phyloP scores from a whole-genome alignment of 2,329 filamentous ascomycete genomes.

The Cryphonectria carpinicola region DNA sequence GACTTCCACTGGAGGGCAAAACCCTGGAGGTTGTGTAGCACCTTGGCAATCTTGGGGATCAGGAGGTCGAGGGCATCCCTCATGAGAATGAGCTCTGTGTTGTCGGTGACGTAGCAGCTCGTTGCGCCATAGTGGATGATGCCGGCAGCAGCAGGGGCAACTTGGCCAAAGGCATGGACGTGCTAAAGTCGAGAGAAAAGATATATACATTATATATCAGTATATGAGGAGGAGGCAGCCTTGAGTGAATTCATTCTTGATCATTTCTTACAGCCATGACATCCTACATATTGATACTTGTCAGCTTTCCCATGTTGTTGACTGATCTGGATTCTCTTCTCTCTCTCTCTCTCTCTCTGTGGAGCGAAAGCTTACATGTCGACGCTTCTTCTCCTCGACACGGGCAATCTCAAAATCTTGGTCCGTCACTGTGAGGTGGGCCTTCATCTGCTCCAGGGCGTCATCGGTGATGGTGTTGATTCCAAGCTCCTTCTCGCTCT shows the following conservation, averaged over 20 bases:
- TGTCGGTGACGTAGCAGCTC: slow-evolving; percentile 68
- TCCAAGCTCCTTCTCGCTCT: slow-evolving; percentile 80
- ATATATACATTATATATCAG: not conserved
- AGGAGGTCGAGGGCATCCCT: slow-evolving; percentile 76
- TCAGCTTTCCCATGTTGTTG: not conserved
- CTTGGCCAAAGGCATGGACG: slow-evolving; percentile 74
- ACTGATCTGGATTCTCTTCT: not conserved
- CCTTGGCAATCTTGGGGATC: slow-evolving; percentile 75
- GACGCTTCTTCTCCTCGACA: slow-evolving; percentile 74
- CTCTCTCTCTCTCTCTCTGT: too few relatives aligned
- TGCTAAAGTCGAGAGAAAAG: slow-evolving; percentile 43
- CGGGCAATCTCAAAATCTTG: slow-evolving; percentile 75
- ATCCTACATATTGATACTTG: slow-evolving; percentile 36
- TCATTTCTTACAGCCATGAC: slow-evolving; percentile 57
- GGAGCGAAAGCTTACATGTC: slow-evolving; percentile 36
- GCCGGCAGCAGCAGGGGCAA: slow-evolving; percentile 76
- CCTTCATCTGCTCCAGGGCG: slow-evolving; percentile 76
- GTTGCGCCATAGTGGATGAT: slow-evolving; percentile 60
- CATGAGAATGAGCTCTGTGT: slow-evolving; percentile 78
- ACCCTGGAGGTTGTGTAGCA: slow-evolving; percentile 72
- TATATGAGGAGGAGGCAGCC: not conserved
- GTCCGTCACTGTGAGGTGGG: slow-evolving; percentile 75
- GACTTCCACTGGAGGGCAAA: slow-evolving; percentile 75
- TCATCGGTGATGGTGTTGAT: slow-evolving; percentile 71
- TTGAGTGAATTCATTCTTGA: not conserved